phyloP scores from a whole-genome alignment of 352 stramenopile species.

The Phytophthora uliginosa region DNA sequence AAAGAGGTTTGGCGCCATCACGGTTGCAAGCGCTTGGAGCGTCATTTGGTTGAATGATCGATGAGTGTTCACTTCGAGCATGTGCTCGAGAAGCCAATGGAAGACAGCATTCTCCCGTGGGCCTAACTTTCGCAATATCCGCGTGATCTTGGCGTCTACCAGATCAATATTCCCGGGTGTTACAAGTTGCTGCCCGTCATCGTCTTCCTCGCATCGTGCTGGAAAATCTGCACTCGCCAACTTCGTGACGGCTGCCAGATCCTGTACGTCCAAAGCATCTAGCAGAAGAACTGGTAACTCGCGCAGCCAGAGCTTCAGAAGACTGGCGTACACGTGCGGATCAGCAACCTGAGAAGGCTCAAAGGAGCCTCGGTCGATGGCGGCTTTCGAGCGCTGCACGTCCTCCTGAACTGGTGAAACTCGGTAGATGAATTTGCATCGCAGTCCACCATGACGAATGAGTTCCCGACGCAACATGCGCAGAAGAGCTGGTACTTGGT shows the following conservation, averaged over 20 bases:
- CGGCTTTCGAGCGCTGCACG: conserved; percentile 47
- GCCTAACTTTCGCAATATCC: conserved; percentile 39
- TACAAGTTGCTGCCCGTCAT: conserved; percentile 15
- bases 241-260: conserved; percentile 32
- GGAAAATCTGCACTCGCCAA: not conserved
- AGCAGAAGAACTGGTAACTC: conserved; percentile 62
- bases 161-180: conserved; percentile 25
- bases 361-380: conserved; percentile 62
- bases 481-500: conserved; percentile 56
- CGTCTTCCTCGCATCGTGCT: conserved; percentile 15
- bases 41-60: conserved; percentile 61
- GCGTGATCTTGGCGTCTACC: conserved; percentile 23
- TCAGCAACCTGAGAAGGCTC: conserved; percentile 44
- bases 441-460: conserved; percentile 48
- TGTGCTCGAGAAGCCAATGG: conserved; percentile 77
- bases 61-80: conserved; percentile 58
- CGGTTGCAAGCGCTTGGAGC: conserved; percentile 54
- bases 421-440: conserved; percentile 69
- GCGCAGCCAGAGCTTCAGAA: conserved; percentile 75
- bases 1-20: conserved; percentile 73
- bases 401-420: conserved; percentile 59
- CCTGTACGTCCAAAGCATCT: conserved; percentile 23
- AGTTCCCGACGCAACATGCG: conserved; percentile 70
- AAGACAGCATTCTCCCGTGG: conserved; percentile 49
- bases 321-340: conserved; percentile 64